A percentile compares a stretch with the other conserved stretches of the same genome.
These are phyloP conservation scores for Pichia terricola DNA, from an alignment of 1,139 yeast species.

Conservation along the genomic window DNA sequence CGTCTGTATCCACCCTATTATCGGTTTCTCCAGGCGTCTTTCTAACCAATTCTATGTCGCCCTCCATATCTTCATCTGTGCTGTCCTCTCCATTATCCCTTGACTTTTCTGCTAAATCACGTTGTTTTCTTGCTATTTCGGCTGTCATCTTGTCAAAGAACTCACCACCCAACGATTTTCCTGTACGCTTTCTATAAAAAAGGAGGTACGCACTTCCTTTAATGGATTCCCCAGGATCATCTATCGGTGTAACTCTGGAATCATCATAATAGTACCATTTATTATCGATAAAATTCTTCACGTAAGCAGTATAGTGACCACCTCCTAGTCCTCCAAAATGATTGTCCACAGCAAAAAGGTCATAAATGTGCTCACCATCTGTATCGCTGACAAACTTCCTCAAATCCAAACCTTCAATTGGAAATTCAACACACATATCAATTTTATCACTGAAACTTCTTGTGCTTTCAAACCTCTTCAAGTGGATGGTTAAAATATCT, in stretches of 20 bases:
- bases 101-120: slow-evolving; percentile 11
- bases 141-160: slow-evolving; percentile 15
- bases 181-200: slow-evolving; percentile 60
- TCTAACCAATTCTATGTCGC: background rate
- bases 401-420: slow-evolving; percentile 75
- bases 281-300: slow-evolving; percentile 63
- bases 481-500: slow-evolving; percentile 79
- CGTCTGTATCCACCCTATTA: no score
- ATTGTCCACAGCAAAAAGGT: slow-evolving; percentile 85
- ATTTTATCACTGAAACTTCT: slow-evolving; percentile 85
- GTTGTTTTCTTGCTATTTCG: slow-evolving; percentile 13
- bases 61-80: slow-evolving; percentile 6
- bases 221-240: slow-evolving; percentile 54
- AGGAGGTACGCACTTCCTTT: slow-evolving; percentile 80
- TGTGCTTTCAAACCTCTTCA: slow-evolving; percentile 83
- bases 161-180: slow-evolving; percentile 22
- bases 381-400: slow-evolving; percentile 40
- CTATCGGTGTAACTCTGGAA: slow-evolving; percentile 51
- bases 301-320: slow-evolving; percentile 93
- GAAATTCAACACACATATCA: slow-evolving; percentile 76
- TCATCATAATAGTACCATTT: slow-evolving; percentile 92
- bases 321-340: slow-evolving; percentile 97
- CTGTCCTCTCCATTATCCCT: slow-evolving; percentile 2
- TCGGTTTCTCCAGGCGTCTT: no score
- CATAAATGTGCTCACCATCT: slow-evolving; percentile 45